These are phyloP conservation scores for Davidsoniella virescens DNA, from an alignment of 2,329 filamentous ascomycete species.

Conservation along the genomic window DNA sequence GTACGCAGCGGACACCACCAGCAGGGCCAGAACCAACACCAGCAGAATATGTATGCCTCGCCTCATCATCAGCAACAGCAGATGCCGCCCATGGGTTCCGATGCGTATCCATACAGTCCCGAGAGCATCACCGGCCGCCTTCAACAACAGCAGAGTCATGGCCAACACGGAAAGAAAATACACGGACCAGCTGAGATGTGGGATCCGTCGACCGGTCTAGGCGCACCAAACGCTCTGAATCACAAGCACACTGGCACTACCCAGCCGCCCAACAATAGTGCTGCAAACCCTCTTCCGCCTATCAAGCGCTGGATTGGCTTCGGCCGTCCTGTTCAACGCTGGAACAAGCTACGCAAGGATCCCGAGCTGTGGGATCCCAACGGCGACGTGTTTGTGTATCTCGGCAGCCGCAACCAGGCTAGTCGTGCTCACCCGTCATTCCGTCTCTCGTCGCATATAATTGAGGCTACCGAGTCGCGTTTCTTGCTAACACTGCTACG, in stretches of 20 bases:
- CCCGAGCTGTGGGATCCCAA: slow-evolving; percentile 45
- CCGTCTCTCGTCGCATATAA: slow-evolving; percentile 39
- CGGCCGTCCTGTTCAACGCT: slow-evolving; percentile 29
- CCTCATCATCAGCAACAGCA: slow-evolving; percentile 10
- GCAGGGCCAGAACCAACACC: not conserved
- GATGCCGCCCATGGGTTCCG: not conserved
- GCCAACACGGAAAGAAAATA: not conserved
- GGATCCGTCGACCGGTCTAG: too few species aligned
- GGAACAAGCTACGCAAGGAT: slow-evolving; percentile 43
- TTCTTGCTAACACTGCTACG: slow-evolving; percentile 36
- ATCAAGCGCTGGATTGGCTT: slow-evolving; percentile 38
- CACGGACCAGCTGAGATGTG: too few species aligned
- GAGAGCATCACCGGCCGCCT: slow-evolving; percentile 6
- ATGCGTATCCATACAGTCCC: slow-evolving; percentile 11
- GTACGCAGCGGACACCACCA: slow-evolving; percentile 12
- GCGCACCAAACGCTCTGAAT: too few species aligned
- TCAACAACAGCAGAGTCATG: not conserved
- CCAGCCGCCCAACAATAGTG: slow-evolving; percentile 8
- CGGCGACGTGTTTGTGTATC: slow-evolving; percentile 42
- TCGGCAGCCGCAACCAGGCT: slow-evolving; percentile 29
- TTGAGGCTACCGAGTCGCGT: slow-evolving; percentile 40
- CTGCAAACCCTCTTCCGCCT: slow-evolving; percentile 18
- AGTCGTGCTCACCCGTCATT: slow-evolving; percentile 36
- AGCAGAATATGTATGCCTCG: slow-evolving; percentile 6
- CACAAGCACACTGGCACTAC: not conserved